phyloP scores from a whole-genome alignment of 768 basidiomycete species.

The Collybia sp. region DNA sequence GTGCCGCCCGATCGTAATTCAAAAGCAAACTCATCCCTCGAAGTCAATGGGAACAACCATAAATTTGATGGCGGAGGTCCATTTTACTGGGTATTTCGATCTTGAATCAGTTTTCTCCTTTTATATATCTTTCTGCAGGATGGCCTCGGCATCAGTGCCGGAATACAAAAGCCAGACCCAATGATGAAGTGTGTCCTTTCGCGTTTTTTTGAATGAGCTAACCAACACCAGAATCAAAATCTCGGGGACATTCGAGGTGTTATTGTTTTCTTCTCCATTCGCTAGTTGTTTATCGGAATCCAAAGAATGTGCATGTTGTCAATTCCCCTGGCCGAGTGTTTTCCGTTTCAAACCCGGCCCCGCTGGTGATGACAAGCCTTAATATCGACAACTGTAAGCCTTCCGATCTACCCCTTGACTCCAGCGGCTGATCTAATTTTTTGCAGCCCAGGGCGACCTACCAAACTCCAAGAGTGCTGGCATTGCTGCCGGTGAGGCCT shows the following conservation, averaged over 20 bases:
- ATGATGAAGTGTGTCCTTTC: conserved; percentile 34
- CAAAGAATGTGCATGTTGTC: conserved; percentile 33
- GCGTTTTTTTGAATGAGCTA: neutral
- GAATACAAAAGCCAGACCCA: conserved; percentile 33
- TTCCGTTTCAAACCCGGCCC: conserved; percentile 33
- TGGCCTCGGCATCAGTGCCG: conserved; percentile 32
- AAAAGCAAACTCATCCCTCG: neutral
- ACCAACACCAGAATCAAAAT: conserved; percentile 26
- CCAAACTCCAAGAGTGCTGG: conserved; percentile 49
- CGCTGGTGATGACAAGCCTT: conserved; percentile 37
- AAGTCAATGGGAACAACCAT: conserved; percentile 38
- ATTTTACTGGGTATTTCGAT: conserved; percentile 34
- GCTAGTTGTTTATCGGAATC: conserved; percentile 20
- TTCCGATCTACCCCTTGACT: neutral
- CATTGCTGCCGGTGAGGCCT: conserved; percentile 29
- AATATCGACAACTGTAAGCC: conserved; percentile 54
- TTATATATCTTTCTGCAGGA: conserved; percentile 19
- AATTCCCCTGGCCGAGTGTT: conserved; percentile 36
- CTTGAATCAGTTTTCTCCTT: no score
- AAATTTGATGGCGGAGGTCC: conserved; percentile 38
- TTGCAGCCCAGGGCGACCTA: conserved; percentile 44
- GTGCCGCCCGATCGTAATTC: conserved; percentile 8
- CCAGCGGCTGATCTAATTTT: conserved; percentile 1
- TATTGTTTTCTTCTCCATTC: conserved; percentile 19
- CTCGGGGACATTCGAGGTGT: conserved; percentile 29